Evolutionary conservation across 306 rosid species (phyloP).

Genomic region (Cucurbita maxima): DNA sequence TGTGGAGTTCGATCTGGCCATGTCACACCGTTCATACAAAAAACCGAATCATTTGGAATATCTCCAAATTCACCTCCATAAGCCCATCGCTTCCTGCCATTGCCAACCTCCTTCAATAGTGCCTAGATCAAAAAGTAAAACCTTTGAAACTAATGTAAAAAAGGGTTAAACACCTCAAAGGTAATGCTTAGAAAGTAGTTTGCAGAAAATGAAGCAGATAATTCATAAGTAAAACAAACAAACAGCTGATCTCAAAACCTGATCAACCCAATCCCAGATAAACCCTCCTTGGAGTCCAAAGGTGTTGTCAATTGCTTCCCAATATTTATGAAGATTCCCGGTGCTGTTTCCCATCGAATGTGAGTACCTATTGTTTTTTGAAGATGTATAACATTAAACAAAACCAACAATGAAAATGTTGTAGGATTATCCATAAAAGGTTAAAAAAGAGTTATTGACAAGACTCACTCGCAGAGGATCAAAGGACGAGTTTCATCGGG

Average conservation of each 20-base stretch:
- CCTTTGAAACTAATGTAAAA: background rate
- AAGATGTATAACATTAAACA: background rate
- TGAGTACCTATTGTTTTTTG: conserved; percentile 57
- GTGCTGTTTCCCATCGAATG: conserved; percentile 97
- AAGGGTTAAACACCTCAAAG: background rate
- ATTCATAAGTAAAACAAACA: background rate
- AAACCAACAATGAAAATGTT: background rate
- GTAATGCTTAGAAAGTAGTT: background rate
- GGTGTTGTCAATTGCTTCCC: conserved; percentile 89
- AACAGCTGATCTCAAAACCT: conserved; percentile 20
- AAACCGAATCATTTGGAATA: conserved; percentile 70
- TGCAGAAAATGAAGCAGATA: background rate
- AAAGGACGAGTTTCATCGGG: conserved; percentile 78
- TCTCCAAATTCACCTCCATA: conserved; percentile 98
- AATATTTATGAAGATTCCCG: conserved; percentile 71
- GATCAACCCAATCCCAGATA: conserved; percentile 99
- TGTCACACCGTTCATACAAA: conserved; percentile 66
- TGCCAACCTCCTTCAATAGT: conserved; percentile 34
- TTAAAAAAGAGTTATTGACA: background rate
- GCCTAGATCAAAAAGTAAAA: conserved; percentile 25
- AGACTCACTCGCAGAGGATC: conserved; percentile 83
- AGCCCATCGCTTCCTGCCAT: conserved; percentile 73
- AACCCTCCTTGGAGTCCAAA: conserved; percentile 99
- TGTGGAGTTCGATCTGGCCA: conserved; percentile 93
- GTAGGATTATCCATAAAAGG: background rate